These are phyloP conservation scores for Sequoia sempervirens DNA, from an alignment of 75 land plant species.

Conservation along the genomic window DNA sequence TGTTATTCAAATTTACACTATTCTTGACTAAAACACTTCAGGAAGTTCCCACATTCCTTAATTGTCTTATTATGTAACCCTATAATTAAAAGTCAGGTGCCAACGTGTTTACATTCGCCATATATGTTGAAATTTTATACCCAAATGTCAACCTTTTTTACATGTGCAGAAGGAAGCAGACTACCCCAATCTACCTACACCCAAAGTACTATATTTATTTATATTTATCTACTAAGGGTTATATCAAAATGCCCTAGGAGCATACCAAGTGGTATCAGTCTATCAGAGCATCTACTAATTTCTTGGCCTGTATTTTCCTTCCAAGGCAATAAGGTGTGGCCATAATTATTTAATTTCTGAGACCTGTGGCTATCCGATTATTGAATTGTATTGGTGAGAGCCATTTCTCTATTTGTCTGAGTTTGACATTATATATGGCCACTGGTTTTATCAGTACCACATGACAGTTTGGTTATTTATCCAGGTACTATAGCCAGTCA, in stretches of 20 bases:
- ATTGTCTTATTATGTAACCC: too few relatives aligned
- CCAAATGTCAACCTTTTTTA: neutral
- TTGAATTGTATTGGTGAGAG: neutral
- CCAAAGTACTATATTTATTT: neutral
- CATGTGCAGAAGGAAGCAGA: neutral
- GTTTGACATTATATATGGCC: neutral
- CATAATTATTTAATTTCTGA: neutral
- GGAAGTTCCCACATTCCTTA: neutral
- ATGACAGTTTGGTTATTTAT: neutral
- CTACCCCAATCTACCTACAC: neutral
- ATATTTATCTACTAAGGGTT: neutral
- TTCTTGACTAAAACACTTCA: neutral
- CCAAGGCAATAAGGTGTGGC: neutral
- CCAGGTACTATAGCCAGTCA: neutral
- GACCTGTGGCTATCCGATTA: neutral
- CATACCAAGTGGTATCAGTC: neutral
- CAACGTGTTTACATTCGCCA: too few relatives aligned
- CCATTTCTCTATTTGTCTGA: neutral
- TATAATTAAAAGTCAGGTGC: too few relatives aligned
- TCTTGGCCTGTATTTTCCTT: neutral
- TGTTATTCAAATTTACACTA: neutral
- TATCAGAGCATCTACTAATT: neutral
- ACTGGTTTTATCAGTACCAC: neutral
- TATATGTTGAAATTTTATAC: too few relatives aligned
- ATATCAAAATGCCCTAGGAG: neutral